phyloP scores from a whole-genome alignment of 148 eudicot species.

The Pouteria glomerata region DNA sequence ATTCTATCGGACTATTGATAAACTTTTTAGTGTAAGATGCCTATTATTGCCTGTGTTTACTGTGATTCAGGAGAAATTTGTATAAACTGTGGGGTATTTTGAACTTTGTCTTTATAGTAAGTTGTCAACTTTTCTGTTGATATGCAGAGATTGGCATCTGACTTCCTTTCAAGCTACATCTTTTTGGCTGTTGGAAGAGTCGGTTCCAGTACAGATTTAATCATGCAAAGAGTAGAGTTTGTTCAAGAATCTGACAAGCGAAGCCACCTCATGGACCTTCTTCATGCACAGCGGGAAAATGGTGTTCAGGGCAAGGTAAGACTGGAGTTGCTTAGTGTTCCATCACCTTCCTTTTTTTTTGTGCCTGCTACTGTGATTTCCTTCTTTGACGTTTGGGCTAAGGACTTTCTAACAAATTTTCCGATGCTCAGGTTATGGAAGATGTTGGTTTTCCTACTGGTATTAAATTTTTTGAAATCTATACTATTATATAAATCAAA shows the following conservation, averaged over 20 bases:
- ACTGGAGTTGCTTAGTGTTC: background rate
- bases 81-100: background rate
- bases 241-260: constrained; percentile 57
- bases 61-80: too few species aligned
- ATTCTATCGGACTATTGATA: background rate
- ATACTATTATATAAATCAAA: too few species aligned
- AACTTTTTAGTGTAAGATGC: background rate
- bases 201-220: constrained; percentile 56
- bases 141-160: constrained; percentile 53
- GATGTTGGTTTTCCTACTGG: too few species aligned
- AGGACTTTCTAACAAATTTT: too few species aligned
- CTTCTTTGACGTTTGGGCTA: background rate
- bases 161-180: constrained; percentile 44
- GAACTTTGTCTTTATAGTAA: background rate
- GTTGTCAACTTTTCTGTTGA: background rate
- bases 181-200: constrained; percentile 62
- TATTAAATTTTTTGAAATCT: too few species aligned
- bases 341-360: background rate
- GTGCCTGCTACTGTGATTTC: background rate
- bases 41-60: background rate
- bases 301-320: constrained; percentile 47
- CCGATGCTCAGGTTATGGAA: too few species aligned
- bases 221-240: constrained; percentile 54
- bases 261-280: constrained; percentile 61
- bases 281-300: constrained; percentile 51